phyloP scores from a whole-genome alignment of 768 basidiomycete genomes.

The Mycena galopus region DNA sequence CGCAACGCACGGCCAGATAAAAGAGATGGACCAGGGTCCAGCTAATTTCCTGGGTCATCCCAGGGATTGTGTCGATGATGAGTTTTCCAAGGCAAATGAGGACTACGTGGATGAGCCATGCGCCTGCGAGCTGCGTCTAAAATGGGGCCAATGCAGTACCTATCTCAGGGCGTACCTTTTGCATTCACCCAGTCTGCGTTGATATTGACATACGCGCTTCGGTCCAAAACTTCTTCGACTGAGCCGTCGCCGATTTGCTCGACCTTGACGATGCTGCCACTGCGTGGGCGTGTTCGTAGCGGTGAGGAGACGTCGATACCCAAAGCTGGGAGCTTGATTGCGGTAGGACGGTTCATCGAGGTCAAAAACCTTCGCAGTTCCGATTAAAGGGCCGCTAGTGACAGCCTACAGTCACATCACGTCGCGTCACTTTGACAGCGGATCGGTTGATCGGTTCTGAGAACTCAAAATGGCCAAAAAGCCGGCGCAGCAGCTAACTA shows the following conservation, averaged over 20 bases:
- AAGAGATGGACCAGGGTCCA: constrained; percentile 95
- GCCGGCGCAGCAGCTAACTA: too few species aligned
- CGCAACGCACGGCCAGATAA: constrained; percentile 86
- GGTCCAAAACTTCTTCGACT: constrained; percentile 82
- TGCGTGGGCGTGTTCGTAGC: constrained; percentile 53
- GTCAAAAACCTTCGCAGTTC: neutral
- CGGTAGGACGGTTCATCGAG: constrained; percentile 64
- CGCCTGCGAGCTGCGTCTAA: constrained; percentile 66
- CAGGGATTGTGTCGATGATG: constrained; percentile 92
- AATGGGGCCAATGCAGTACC: neutral
- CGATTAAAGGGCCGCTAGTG: neutral
- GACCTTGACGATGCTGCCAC: constrained; percentile 85
- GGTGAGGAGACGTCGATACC: constrained; percentile 51
- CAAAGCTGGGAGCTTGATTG: constrained; percentile 69
- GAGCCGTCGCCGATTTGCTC: constrained; percentile 83
- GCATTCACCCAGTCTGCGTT: constrained; percentile 96
- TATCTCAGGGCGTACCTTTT: constrained; percentile 70
- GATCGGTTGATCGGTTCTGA: too few species aligned
- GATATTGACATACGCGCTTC: constrained; percentile 83
- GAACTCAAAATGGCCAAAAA: too few species aligned
- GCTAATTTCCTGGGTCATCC: constrained; percentile 93
- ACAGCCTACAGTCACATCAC: neutral
- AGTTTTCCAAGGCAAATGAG: constrained; percentile 93
- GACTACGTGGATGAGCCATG: constrained; percentile 97
- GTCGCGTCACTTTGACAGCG: neutral